Base-by-base conservation (phyloP, 1,139 yeast species). In the Debaryomycetaceae sp. region DNA sequence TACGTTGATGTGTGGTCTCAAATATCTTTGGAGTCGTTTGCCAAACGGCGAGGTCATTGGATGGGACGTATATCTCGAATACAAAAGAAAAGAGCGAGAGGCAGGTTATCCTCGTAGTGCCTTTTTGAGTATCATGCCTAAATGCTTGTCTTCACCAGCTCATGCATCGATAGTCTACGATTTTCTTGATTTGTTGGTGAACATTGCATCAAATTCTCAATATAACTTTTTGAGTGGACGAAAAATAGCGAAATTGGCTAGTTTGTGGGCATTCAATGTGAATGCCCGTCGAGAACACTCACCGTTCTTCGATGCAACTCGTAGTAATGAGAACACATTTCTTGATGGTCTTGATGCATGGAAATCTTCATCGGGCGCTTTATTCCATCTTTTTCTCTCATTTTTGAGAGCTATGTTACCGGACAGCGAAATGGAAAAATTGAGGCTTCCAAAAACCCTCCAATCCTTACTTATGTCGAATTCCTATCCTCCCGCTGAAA, bases 91-190 rank as follows among this genome's bases (percentile, higher is more conserved):
- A 46, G 97, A 89, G 60, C 75, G 74, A 42, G 83, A 81, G 44
- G 80, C 80, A 20, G 76, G 82, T 34, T 79, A 75, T 56, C 88
- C 93, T n/a, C 74, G 77, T 54, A 75, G 78, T 56, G 87, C 96
- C 0, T 89, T 89, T 58, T 67, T 87, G 43, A 83, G 83, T 42
- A 79, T 85, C 44, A 85, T 89, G 88, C 96, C 96, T 5, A 82
- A 82, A 49, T 87, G 95, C 62, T 70, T 88, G 30, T 79, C 86
- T 6, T 85, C 95, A 0, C 88, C 93, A 4, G 85, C 91, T 7
- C 97, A 89, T 68, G 96, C 96, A 0, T 85, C 93, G 2, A 87
- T 90, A 7, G 93, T 88, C 5, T 87, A 87, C 59, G 95, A 87
- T 60, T 90, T 89, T 58, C 78, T 89, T 57, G 96, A 90, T 58